Conservation (phyloP, 2,329 filamentous ascomycete genomes). For the Akanthomyces lecanii region DNA sequence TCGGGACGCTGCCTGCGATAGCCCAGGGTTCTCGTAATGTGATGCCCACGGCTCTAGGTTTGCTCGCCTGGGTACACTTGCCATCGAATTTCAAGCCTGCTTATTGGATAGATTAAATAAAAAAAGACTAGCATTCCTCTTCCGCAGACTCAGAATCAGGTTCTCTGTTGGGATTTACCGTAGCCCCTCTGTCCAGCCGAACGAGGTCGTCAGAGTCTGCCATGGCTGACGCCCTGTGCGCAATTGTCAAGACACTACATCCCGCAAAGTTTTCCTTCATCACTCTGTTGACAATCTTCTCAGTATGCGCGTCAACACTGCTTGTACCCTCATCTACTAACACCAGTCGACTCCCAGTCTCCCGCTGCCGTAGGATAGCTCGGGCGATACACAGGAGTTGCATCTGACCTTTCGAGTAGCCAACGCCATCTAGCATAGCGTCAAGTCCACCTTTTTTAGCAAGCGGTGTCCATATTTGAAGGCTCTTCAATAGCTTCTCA, state of each 20-base stretch:
- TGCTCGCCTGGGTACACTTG: too few relatives aligned
- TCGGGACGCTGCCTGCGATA: too few relatives aligned
- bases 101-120: too few relatives aligned
- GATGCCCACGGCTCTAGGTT: too few relatives aligned
- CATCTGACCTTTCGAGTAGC: conserved; percentile 29
- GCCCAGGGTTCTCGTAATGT: too few relatives aligned
- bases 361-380: conserved; percentile 19
- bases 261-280: not conserved
- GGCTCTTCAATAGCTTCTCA: conserved; percentile 36
- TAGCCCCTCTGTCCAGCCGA: too few relatives aligned
- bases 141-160: too few relatives aligned
- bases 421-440: conserved; percentile 25
- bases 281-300: not conserved
- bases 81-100: too few relatives aligned
- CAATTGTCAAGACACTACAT: not conserved
- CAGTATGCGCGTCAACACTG: not conserved
- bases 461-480: conserved; percentile 36
- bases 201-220: too few relatives aligned
- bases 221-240: not conserved
- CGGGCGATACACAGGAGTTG: conserved; percentile 13
- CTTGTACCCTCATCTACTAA: conserved; percentile 12
- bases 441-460: conserved; percentile 32
- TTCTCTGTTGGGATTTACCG: too few relatives aligned
- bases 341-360: not conserved
- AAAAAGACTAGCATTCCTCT: too few relatives aligned